Conservation (phyloP, 2,329 filamentous ascomycete genomes). For the Aspergillus sp. region DNA sequence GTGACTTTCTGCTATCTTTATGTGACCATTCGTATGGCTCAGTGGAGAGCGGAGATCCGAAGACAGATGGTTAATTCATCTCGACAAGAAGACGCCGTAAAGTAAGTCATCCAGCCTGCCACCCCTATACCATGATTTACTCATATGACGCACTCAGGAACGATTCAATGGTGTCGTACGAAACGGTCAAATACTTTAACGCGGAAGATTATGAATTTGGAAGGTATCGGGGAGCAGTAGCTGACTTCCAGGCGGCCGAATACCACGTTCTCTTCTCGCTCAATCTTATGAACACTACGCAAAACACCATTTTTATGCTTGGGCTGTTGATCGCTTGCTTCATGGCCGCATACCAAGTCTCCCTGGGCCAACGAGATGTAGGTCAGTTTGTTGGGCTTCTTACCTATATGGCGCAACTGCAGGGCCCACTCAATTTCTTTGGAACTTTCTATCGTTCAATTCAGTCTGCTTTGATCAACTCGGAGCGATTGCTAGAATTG, state of each 20-base stretch:
- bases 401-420: constrained; percentile 76
- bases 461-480: constrained; percentile 95
- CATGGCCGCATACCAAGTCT: constrained; percentile 75
- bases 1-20: constrained; percentile 97
- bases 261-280: constrained; percentile 74
- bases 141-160: constrained; percentile 53
- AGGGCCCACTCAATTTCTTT: constrained; percentile 81
- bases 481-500: constrained; percentile 88
- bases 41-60: constrained; percentile 86
- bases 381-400: constrained; percentile 73
- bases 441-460: constrained; percentile 95
- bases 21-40: constrained; percentile 92
- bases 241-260: constrained; percentile 70
- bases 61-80: constrained; percentile 94
- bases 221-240: constrained; percentile 70
- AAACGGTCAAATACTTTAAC: constrained; percentile 91
- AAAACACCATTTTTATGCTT: constrained; percentile 76
- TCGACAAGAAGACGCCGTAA: constrained; percentile 92
- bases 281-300: constrained; percentile 77
- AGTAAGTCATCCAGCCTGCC: constrained; percentile 50
- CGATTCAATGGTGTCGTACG: constrained; percentile 98
- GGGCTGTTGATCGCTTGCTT: constrained; percentile 71
- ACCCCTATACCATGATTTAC: background rate
- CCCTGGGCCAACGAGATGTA: constrained; percentile 62
- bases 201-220: constrained; percentile 76